A percentile compares a stretch with the other conserved stretches of the same genome.
These are phyloP conservation scores for Stereum hirsutum DNA, from an alignment of 1,284 basidiomycete genomes.

Conservation along the genomic window DNA sequence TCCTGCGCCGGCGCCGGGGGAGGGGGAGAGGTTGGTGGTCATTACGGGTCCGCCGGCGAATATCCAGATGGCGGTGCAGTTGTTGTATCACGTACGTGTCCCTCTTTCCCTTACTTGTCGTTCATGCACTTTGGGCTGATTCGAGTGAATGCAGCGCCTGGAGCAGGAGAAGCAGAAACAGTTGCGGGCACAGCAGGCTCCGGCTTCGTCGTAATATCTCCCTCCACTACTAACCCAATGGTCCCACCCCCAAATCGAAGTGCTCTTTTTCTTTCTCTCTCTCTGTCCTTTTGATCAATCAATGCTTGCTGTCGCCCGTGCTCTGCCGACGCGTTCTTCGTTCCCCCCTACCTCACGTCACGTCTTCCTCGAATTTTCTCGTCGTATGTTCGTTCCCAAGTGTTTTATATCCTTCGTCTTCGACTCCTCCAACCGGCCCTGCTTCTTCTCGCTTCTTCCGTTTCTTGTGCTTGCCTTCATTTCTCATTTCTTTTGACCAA, in stretches of 20 bases:
- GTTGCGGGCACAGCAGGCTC: conserved; percentile 28
- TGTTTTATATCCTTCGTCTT: too few species aligned
- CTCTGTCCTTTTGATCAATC: neutral
- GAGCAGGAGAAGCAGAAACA: conserved; percentile 88
- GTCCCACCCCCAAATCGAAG: neutral
- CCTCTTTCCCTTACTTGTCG: conserved; percentile 6
- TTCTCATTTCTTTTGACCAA: too few species aligned
- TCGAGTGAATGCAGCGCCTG: conserved; percentile 43
- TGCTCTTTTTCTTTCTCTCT: neutral
- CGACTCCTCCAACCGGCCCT: too few species aligned
- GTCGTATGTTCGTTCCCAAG: too few species aligned
- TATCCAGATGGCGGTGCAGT: conserved; percentile 93
- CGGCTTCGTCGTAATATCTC: neutral
- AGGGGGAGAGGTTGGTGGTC: conserved; percentile 85
- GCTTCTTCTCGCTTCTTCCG: too few species aligned
- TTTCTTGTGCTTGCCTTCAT: too few species aligned
- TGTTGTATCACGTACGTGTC: conserved; percentile 79
- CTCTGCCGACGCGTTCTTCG: neutral
- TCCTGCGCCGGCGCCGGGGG: conserved; percentile 62
- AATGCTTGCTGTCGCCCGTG: too few species aligned
- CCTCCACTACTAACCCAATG: neutral
- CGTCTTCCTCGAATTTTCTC: neutral
- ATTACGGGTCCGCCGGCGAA: conserved; percentile 92
- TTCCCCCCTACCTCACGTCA: neutral
- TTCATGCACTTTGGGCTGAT: conserved; percentile 5